Conservation (phyloP, 1,284 basidiomycete species). For the Ceratobasidium theobromae region DNA sequence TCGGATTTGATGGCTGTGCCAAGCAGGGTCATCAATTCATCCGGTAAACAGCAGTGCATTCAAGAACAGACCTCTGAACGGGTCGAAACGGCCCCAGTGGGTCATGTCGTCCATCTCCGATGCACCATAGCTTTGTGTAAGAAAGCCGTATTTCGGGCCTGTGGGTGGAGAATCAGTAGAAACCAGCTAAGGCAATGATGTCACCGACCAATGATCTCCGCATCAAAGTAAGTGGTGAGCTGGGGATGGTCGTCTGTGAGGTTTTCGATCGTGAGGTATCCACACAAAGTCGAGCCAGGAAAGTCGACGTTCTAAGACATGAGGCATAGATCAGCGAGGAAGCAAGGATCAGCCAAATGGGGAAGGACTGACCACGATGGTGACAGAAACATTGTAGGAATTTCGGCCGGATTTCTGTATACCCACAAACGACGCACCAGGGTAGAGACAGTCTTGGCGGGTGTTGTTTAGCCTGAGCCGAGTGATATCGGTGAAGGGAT, state of each 20-base stretch:
- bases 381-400: constrained; percentile 82
- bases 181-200: constrained; percentile 14
- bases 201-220: constrained; percentile 85
- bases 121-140: constrained; percentile 73
- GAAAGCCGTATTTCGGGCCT: constrained; percentile 63
- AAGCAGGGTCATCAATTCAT: background rate
- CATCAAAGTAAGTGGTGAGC: constrained; percentile 91
- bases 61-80: constrained; percentile 62
- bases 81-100: constrained; percentile 89
- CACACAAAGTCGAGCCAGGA: constrained; percentile 74
- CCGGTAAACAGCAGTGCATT: background rate
- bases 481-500: constrained; percentile 71
- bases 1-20: constrained; percentile 57
- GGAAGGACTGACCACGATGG: constrained; percentile 67
- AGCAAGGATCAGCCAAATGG: constrained; percentile 31
- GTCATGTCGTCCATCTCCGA: constrained; percentile 85
- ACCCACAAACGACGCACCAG: constrained; percentile 74
- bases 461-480: constrained; percentile 70
- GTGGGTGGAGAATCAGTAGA: too few species aligned
- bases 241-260: constrained; percentile 89
- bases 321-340: background rate
- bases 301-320: constrained; percentile 76
- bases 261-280: constrained; percentile 85
- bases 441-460: constrained; percentile 76
- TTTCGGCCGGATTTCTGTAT: constrained; percentile 83